Evolutionary conservation across 139 green algal species (phyloP), one percentile per base, ranked within the genome.

Genomic region (Tetradesmus lagerheimii): DNA sequence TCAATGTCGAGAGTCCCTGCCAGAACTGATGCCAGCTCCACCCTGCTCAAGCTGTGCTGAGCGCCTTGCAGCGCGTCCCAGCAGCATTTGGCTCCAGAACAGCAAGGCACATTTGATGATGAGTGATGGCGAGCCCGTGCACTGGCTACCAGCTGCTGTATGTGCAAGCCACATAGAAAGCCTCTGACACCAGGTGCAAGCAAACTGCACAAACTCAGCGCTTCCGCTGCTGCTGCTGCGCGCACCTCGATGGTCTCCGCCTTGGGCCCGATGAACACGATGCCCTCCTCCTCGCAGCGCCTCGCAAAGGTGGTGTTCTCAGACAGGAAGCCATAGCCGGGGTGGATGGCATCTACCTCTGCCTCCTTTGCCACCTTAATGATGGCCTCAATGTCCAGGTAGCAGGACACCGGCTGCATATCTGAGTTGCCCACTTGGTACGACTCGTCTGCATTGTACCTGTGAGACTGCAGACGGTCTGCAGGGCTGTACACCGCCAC

Each of bases 361-460:
- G 97, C 95, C 29, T 96, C 91, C 93, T 98, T 97, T 23, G 97
- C 97, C 18, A 97, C 82, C 67, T 90, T 89, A 75, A 97, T 94
- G 53, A 96, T 95, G 39, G 18, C 78, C 45, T 97, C 94, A 77
- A 98, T 94, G 88, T 98, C 96, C 75, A 99, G 94, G 90, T 99
- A 99, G 93, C 94, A 96, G 8, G 91, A 83, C 31, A 98, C 97
- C 16, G 97, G 97, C 15, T 91, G 93, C 93, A 95, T 96, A 18
- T 96, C 91, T 5, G 92, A 34, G 4, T 64, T 91, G 50, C 97
- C 96, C 11, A 98, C 93, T 47, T 88, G 92, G 92, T 98, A 99
- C 9, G 97, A 96, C 92, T 99, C 97, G 90, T 99, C 97, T n/a
- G 97, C 97, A 79, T 98, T 97, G 93, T 97, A 98, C 71, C 97